Evolutionary conservation across 2,329 filamentous ascomycete genomes (phyloP), one percentile per base, ranked within the genome.

Genomic region (Colletotrichum sp.): DNA sequence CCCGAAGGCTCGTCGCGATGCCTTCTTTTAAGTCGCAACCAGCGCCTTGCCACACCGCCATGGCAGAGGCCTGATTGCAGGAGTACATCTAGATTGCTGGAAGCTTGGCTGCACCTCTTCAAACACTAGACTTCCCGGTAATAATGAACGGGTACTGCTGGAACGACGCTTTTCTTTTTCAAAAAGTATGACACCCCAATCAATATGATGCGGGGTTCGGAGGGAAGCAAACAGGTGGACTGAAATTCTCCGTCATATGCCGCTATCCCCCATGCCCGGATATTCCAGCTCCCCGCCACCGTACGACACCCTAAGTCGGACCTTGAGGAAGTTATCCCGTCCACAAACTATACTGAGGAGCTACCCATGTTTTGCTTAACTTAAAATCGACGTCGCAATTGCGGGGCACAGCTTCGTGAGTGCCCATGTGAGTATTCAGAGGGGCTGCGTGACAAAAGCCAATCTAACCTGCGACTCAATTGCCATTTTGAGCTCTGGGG

Each of bases 191-290:
- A 6, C 28, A 30, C 34, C 16, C 5, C 28, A 32, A 63, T 73
- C n/a, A 70, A 58, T n/a, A 24, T 28, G 12, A 7, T 14, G 48
- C 26, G 59, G 71, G 58, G 26, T 6, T n/a, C 65, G 32, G 66
- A 21, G 32, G 18, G 5, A 73, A 73, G 24, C 18, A 43, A 75
- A 73, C 32, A 69, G 58, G 73, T 75, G 69, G 73, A 73, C 59
- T 58, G 18, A 61, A 69, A 73, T 75, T 73, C 43, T 48, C 69
- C 74, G 70, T 38, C 14, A 16, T 32, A 3, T 55, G 8, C 18
- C 48, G 28, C 32, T 32, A 36, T 36, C 13, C 36, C 56, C 34
- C 55, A 16, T 18, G 24, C n/a, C 16, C 18, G 28, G 58, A 8
- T n/a, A 62, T 72, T 55, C 32, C 26, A 18, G 26, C 4, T 38